Base-by-base conservation (phyloP, 495 filamentous ascomycete species). In the Xylaria sp. region DNA sequence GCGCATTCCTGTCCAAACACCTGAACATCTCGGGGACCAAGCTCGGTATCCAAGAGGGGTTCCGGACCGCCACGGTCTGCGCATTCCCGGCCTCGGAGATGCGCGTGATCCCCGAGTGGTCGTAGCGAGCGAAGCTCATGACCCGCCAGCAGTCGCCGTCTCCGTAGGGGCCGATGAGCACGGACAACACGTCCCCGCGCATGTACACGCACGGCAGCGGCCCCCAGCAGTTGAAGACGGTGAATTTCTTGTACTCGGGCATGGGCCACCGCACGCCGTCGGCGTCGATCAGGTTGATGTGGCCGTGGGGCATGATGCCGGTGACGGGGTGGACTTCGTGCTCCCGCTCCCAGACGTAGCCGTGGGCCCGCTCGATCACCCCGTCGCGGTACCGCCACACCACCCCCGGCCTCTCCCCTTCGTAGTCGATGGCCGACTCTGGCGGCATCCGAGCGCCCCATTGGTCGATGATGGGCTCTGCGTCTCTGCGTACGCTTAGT, bases 141-240 rank as follows among this genome's bases (percentile, higher is more conserved):
- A 72, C 40, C 9, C 29, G 24, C 78, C 78, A 81, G 24, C 67
- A 59, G 8, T n/a, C 44, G 0, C 44, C 65, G 52, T 69, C 46
- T 5, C 66, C 67, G 3, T 46, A 44, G 8, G 67, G 48, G 1
- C 40, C 53, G 4, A 76, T 68, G 19, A n/a, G 8, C 4, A 66
- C 72, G 0, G 77, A 64, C 3, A 76, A 70, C 0, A 75, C 74
- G 55, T 83, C 81, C 8, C 57, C 59, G 1, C 75, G 44, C 7
- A 73, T 35, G 6, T 78, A 71, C 9, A 80, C 67, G 24, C 81
- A 69, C 19, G 80, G 79, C 5, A 81, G 68, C 7, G 73, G 75
- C 0, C 79, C 48, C n/a, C 75, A 80, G 70, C 80, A 81, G 26
- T 80, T 70, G 52, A 81, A 80, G 5, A 81, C 68, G 33, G 75